Conservation (phyloP, 2,329 filamentous ascomycete genomes). For the Elsinoe ampelina region DNA sequence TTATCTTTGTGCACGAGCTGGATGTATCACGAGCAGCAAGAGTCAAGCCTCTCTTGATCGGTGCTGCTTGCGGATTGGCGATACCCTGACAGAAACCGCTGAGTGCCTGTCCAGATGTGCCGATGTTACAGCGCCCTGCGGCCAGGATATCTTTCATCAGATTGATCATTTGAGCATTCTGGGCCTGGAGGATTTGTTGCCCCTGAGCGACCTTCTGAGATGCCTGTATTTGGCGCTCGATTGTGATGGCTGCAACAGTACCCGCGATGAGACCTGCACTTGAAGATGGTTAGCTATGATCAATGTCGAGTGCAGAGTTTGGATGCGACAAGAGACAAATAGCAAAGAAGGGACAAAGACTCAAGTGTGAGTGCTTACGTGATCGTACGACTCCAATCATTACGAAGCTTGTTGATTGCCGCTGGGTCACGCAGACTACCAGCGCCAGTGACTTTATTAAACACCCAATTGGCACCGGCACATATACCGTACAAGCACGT, state of each 20-base stretch:
- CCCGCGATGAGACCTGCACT: slow-evolving; percentile 1
- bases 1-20: neutral
- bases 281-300: neutral
- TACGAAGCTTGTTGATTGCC: neutral
- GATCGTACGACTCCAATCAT: slow-evolving; percentile 1
- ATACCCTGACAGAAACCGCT: slow-evolving; percentile 3
- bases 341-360: neutral
- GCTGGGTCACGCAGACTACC: neutral
- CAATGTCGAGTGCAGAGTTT: no score
- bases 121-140: neutral
- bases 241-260: neutral
- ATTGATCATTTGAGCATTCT: neutral
- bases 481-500: neutral
- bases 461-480: neutral
- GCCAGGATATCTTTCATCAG: neutral
- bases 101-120: neutral
- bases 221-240: neutral
- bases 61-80: neutral
- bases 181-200: neutral
- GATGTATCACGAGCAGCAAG: neutral
- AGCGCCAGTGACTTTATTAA: slow-evolving; percentile 5
- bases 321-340: no score
- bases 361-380: neutral
- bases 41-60: neutral
- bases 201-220: neutral